These are phyloP conservation scores for Gastrolobium bilobum DNA, from an alignment of 306 rosid species.

Conservation along the genomic window DNA sequence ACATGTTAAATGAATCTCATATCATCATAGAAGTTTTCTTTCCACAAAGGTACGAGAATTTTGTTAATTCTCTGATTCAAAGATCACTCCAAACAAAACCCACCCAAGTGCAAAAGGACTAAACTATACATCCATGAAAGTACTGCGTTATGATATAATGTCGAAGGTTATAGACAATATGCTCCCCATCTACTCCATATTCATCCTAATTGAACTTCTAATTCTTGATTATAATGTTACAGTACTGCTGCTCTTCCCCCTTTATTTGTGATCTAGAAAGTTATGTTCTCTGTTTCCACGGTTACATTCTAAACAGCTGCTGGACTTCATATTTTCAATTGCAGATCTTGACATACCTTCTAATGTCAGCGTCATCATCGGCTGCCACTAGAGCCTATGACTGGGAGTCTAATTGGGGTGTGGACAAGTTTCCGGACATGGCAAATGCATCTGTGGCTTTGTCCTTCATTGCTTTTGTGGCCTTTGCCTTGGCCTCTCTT, in stretches of 20 bases:
- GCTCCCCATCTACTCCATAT: not conserved
- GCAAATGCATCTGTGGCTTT: conserved; percentile 74
- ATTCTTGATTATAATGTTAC: conserved; percentile 5
- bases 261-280: not conserved
- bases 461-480: conserved; percentile 78
- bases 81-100: not conserved
- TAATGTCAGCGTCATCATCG: conserved; percentile 86
- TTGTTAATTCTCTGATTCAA: not conserved
- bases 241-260: not conserved
- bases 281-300: not conserved
- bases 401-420: conserved; percentile 91
- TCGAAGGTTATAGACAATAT: not conserved
- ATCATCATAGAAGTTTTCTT: not conserved
- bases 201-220: conserved; percentile 14
- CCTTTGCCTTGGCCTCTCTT: conserved; percentile 76
- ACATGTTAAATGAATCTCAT: not conserved
- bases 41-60: not conserved
- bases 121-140: not conserved
- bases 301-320: conserved; percentile 27
- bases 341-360: conserved; percentile 85
- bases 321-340: conserved; percentile 39
- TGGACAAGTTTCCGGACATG: conserved; percentile 81
- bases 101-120: not conserved
- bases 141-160: not conserved
- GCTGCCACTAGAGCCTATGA: conserved; percentile 86